Evolutionary conservation across 129 eudicot species (phyloP), one percentile per base, ranked within the genome.

Genomic region (Kitagawia praeruptora): DNA sequence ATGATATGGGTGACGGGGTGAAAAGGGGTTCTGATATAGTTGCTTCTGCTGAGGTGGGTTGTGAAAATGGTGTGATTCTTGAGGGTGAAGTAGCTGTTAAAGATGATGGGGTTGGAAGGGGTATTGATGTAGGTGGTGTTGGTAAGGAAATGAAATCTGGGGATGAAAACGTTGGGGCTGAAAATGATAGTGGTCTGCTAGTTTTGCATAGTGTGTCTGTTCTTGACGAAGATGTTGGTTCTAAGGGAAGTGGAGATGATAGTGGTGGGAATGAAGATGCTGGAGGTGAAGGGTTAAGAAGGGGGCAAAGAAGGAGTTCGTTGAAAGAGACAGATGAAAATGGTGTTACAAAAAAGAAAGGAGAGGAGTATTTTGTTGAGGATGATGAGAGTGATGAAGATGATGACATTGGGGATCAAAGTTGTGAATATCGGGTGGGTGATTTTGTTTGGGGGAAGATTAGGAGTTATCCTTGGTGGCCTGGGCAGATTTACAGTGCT

Each of bases 381-480:
- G 21, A 2, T 72, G 63, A 84, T 39, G 42, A 81, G 44, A 48
- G 39, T 0, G 80, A 19, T 0, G 83, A 3, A 6, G 84, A 74
- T 46, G 83, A 76, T 69, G 83, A 78, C 21, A 54, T 77, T 37
- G 86, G 44, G 44, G 81, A 66, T 42, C 70, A 81, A 34, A 82
- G 78, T 10, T 85, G 79, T 80, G 78, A 63, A 64, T 92, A 79
- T 79, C 74, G 77, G 23, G 94, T 90, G 8, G 98, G 98, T 5
- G 98, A 91, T 80, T 85, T 92, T 49, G 93, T 92, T 21, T 94
- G 98, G 98, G 98, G 92, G 8, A 94, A 94, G 83, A 85, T 92
- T 31, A 92, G 81, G 83, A 84, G 82, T 85, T 85, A 88, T 61
- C 91, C 96, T 3, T 92, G 96, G 97, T 92, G 97, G 98, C 98